Evolutionary conservation across 2,329 filamentous ascomycete species (phyloP), one percentile per base, ranked within the genome.

Genomic region (Acephala macrosclerotiorum): DNA sequence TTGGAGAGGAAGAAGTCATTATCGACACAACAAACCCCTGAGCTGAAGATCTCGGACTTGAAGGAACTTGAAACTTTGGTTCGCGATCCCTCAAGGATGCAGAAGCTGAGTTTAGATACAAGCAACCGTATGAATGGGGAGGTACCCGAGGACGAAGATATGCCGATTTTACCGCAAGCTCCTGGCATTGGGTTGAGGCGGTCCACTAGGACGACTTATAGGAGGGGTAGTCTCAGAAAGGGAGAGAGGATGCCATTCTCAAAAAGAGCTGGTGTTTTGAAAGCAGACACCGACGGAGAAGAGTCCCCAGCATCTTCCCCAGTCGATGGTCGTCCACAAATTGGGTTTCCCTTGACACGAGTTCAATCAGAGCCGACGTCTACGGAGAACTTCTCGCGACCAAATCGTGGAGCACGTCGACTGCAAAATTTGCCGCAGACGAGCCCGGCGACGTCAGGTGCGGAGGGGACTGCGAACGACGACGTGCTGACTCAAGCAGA

Each of bases 181-280:
- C 89, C 89, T 1, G 93, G 93, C 3, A 89, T 91, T 77, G 92
- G 93, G 36, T 81, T 99, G 58, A 91, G 96, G 72, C 88, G 96
- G 68, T 97, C 96, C 14, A 99, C 94, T 22, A 87, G 93, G 62
- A 99, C 96, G 5, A 95, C 92, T 29, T 98, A 98, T 77, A 85
- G 94, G 73, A 93, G 89, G 73, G 94, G 94, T 38, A 97, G 94
- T 80, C 78, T 97, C 68, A 90, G 91, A 59, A 92, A 90, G 70
- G 91, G 92, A 26, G 91, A 96, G 66, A 87, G 91, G 61, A 83
- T 88, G 3, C 88, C 91, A 0, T 91, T 93, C 71, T 91, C 92
- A 0, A 93, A 92, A 77, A 87, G 95, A 45, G 83, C 88, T 53
- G 83, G 83, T 4, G 85, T 87, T 51, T 87, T 73, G 35, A 67